Base-by-base conservation (phyloP, 192 early-diverging fungal genomes). In the Gigaspora rosea region DNA sequence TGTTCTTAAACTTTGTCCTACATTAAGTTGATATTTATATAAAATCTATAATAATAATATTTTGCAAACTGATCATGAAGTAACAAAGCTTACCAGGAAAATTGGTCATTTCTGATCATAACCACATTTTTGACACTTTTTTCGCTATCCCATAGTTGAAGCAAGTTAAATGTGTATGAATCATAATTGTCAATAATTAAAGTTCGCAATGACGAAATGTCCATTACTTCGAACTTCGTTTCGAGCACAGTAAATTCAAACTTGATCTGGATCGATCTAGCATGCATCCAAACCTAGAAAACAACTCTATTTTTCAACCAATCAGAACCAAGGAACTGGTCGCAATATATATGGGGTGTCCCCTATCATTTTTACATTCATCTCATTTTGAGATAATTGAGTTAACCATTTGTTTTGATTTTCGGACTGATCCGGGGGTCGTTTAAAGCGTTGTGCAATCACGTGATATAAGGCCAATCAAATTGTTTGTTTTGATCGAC, bases 171-270 rank as follows among this genome's bases (percentile, higher is more conserved):
- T 2, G 97, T 98, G 80, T 98, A 98, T 15, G 95, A 97, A 82
- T 98, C 97, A 79, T 97, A 97, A 86, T 98, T 97, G 83, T 98
- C 97, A 64, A 98, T 89, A 63, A 98, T 92, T 27, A 98, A 81
- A 0, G 90, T 90, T 13, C 89, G 81, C 68, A 89, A 61, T 15
- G 77, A 36, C 27, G 56, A 33, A 56, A 71, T 49, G 18, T 71
- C 61, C 16, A 11, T 62, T 32, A 0, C 33, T 62, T 61, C 57
- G 22, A 58, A 58, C n/a, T n/a, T 27, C 27, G 27, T 27, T 27
- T 27, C 27, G 27, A 27, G 1, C 27, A 27, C 27, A 0, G 9
- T 18, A n/a, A 27, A n/a, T 59, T 41, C 3, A 41, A 41, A 41
- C 3, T 41, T 41, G 7, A 41, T 41, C 41, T 41, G 0, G 41